Evolutionary conservation across 2,329 filamentous ascomycete species (phyloP), one percentile per base, ranked within the genome.

Genomic region (Xylariaceae sp.): DNA sequence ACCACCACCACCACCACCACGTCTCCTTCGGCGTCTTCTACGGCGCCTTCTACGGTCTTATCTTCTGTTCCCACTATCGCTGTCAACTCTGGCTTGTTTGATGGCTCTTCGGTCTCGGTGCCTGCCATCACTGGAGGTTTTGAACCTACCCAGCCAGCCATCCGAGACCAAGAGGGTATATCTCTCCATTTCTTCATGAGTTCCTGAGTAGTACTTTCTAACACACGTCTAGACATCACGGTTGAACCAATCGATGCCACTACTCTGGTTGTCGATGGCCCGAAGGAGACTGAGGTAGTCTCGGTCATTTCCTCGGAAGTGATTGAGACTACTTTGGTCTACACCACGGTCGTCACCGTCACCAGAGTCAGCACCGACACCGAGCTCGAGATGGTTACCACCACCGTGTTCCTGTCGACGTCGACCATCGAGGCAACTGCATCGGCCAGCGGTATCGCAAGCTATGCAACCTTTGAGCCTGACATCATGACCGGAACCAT

Each of bases 401-500:
- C 62, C 2, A 63, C 62, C 23, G 55, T 55, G 11, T 34, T 62
- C 8, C 8, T 44, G 17, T 57, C 62, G n/a, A 56, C 53, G 2
- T 61, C 47, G 3, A 53, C 45, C 3, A 37, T 45, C 30, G 13
- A 10, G 8, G 23, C 23, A 30, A 30, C 23, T 4, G 23, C 23
- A 30, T 30, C 23, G 10, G 53, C 35, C n/a, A 54, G 55, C 15
- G n/a, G 23, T 10, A 56, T 51, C 5, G 48, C 11, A 2, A 11
- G 9, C 23, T 15, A 54, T 4, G 15, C 59, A 3, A 9, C 23
- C 7, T 11, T 56, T 2, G 30, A 50, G 9, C 17, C n/a, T 3
- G 15, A 30, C 6, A 9, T 58, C 15, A 66, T 63, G 64, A 66
- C 64, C 0, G 61, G 62, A 10, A 50, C 51, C 49, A 61, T 60